A percentile compares a stretch with the other conserved stretches of the same genome.
phyloP scores from a whole-genome alignment of 2,329 filamentous ascomycete species.

The Lomentospora prolificans region DNA sequence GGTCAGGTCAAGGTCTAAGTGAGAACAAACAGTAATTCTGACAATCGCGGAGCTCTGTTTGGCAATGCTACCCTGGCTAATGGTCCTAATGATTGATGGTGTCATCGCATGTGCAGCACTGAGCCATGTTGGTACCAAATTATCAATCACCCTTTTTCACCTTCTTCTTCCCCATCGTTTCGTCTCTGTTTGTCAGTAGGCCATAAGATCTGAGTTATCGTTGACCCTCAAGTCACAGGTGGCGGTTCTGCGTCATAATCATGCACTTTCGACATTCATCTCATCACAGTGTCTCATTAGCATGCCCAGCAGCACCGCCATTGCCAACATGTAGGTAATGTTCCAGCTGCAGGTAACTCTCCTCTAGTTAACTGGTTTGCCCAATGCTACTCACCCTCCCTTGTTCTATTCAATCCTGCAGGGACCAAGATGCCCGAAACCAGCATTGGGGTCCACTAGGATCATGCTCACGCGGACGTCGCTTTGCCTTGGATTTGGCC shows the following conservation, averaged over 20 bases:
- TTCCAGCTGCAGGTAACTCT: neutral
- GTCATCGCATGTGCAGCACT: neutral
- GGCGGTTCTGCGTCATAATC: neutral
- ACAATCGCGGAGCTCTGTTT: neutral
- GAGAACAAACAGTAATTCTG: too few species aligned
- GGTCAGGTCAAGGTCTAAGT: neutral
- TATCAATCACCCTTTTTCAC: neutral
- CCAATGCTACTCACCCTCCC: neutral
- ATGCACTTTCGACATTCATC: neutral
- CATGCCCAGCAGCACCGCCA: neutral
- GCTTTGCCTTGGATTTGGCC: neutral
- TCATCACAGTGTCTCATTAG: neutral
- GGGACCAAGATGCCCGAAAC: neutral
- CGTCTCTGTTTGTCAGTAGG: too few species aligned
- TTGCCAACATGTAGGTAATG: neutral
- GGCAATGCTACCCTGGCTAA: neutral
- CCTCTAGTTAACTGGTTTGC: neutral
- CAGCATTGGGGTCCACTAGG: neutral
- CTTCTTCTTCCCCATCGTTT: neutral
- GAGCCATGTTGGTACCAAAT: neutral
- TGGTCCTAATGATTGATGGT: neutral
- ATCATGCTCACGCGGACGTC: neutral
- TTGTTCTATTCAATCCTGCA: neutral
- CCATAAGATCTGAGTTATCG: too few species aligned
- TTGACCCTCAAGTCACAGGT: neutral